These are phyloP conservation scores for Cryphonectria japonica DNA, from an alignment of 2,329 filamentous ascomycete genomes.

Conservation along the genomic window DNA sequence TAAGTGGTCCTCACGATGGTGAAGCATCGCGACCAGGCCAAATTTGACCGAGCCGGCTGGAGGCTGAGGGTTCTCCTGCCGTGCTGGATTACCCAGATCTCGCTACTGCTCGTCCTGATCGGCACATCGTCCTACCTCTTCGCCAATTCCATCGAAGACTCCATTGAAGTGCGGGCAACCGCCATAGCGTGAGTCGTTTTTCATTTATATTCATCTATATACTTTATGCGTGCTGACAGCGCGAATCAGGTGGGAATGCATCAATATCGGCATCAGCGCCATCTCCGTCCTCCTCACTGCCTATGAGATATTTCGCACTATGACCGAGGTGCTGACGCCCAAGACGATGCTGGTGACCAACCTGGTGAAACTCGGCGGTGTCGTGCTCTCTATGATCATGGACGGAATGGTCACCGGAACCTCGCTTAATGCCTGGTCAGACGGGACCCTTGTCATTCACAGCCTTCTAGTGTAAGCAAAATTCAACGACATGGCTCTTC, in stretches of 20 bases:
- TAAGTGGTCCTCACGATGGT: slow-evolving; percentile 38
- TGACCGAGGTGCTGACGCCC: slow-evolving; percentile 56
- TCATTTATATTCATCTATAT: slow-evolving; percentile 40
- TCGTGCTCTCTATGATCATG: slow-evolving; percentile 51
- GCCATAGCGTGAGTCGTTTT: slow-evolving; percentile 43
- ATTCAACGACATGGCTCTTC: neutral
- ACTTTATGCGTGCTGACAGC: neutral
- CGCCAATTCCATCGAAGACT: slow-evolving; percentile 49
- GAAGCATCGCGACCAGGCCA: slow-evolving; percentile 52
- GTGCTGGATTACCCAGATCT: slow-evolving; percentile 54
- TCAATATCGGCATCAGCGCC: slow-evolving; percentile 55
- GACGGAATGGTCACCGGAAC: slow-evolving; percentile 53
- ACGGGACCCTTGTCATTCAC: slow-evolving; percentile 54
- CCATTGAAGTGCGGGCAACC: slow-evolving; percentile 45
- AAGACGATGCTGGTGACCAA: slow-evolving; percentile 58
- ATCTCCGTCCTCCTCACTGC: slow-evolving; percentile 51
- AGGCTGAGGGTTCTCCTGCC: slow-evolving; percentile 51
- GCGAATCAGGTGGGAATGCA: slow-evolving; percentile 55
- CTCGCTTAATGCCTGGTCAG: slow-evolving; percentile 51
- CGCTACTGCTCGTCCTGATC: slow-evolving; percentile 50
- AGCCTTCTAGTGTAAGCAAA: slow-evolving; percentile 51
- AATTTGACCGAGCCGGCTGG: slow-evolving; percentile 59
- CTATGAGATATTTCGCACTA: slow-evolving; percentile 51
- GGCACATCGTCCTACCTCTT: slow-evolving; percentile 59
- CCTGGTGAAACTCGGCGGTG: slow-evolving; percentile 53